phyloP scores from a whole-genome alignment of 352 stramenopile species.

The Pythium angustatum region DNA sequence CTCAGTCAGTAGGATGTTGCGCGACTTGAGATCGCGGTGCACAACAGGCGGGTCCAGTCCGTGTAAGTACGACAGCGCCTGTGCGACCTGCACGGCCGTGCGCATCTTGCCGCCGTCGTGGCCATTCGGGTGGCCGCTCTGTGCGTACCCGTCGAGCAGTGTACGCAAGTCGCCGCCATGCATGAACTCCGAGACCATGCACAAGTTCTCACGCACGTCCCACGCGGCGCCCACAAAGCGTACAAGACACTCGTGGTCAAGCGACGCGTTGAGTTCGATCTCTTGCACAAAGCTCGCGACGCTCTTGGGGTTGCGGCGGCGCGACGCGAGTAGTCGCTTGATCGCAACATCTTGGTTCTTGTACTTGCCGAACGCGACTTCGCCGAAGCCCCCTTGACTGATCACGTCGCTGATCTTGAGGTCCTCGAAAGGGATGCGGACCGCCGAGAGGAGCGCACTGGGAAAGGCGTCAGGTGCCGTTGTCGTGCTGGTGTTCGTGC shows the following conservation, averaged over 20 bases:
- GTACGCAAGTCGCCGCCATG: not conserved
- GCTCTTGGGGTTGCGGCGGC: not conserved
- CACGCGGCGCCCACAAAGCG: not conserved
- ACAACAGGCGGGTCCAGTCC: not conserved
- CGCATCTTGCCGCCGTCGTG: not conserved
- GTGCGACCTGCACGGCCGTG: not conserved
- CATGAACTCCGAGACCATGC: not conserved
- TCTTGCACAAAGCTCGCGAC: constrained; percentile 23
- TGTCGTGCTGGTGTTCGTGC: too few relatives aligned
- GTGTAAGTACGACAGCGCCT: not conserved
- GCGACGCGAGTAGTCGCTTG: constrained; percentile 7
- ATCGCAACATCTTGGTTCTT: not conserved
- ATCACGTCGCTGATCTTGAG: constrained; percentile 1
- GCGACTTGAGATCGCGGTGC: not conserved
- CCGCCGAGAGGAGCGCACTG: not conserved
- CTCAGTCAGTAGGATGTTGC: not conserved
- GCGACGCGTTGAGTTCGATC: constrained; percentile 26
- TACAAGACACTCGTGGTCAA: constrained; percentile 45
- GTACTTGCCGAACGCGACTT: not conserved
- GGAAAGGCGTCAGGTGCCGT: not conserved
- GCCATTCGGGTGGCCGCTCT: not conserved
- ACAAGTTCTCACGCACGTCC: not conserved
- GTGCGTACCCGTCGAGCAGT: not conserved
- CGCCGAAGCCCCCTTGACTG: not conserved
- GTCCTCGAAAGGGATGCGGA: not conserved